phyloP scores from a whole-genome alignment of 2,329 filamentous ascomycete species.

The Fusarium buharicum region DNA sequence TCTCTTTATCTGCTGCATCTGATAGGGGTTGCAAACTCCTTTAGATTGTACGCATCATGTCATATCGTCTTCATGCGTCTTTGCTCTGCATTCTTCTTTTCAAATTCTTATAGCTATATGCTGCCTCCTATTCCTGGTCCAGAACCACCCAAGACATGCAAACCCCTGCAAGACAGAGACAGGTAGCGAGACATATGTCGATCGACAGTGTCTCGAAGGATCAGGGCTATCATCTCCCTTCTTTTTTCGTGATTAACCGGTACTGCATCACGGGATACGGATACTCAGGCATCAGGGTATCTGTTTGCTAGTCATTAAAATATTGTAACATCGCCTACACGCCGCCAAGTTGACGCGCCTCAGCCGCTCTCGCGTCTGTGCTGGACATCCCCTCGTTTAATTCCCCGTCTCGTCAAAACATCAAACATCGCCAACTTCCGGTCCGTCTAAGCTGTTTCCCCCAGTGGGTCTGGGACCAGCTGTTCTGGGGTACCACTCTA shows the following conservation, averaged over 20 bases:
- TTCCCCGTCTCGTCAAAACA: slow-evolving; percentile 37
- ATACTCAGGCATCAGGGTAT: not conserved
- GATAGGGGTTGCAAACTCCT: slow-evolving; percentile 24
- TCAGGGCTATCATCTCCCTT: slow-evolving; percentile 11
- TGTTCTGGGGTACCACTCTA: slow-evolving; percentile 26
- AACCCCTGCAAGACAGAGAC: not conserved
- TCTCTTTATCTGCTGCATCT: slow-evolving; percentile 9
- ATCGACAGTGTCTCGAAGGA: slow-evolving; percentile 12
- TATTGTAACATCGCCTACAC: slow-evolving; percentile 15
- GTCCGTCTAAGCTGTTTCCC: slow-evolving; percentile 30
- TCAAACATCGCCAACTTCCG: slow-evolving; percentile 31
- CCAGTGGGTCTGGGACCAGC: slow-evolving; percentile 30
- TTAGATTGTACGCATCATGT: not conserved
- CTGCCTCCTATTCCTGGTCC: slow-evolving; percentile 3
- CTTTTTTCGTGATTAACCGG: not conserved
- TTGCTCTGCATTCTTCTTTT: slow-evolving; percentile 9
- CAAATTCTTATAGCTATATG: not conserved
- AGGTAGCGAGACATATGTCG: slow-evolving; percentile 18
- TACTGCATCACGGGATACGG: slow-evolving; percentile 1
- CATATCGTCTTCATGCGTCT: not conserved
- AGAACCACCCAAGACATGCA: not conserved
- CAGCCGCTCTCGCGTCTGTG: slow-evolving; percentile 43
- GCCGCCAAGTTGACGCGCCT: slow-evolving; percentile 34
- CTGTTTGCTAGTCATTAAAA: not conserved
- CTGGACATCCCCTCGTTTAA: slow-evolving; percentile 30